These are phyloP conservation scores for Yamadazyma atmosphaerica DNA, from an alignment of 1,139 yeast genomes.

Conservation along the genomic window DNA sequence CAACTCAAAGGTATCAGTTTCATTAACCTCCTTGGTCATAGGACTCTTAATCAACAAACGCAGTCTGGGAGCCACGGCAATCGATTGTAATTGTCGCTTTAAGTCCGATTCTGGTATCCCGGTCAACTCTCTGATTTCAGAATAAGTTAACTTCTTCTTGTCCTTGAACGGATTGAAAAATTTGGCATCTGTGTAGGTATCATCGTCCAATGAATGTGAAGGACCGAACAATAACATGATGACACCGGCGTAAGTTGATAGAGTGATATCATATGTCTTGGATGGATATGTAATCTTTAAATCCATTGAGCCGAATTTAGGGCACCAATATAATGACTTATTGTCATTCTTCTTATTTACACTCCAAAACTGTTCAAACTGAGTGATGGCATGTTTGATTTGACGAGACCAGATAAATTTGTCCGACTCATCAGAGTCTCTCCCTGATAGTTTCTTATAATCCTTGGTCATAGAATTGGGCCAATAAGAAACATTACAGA, in stretches of 20 bases:
- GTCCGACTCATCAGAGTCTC: conserved; percentile 34
- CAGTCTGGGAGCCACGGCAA: conserved; percentile 82
- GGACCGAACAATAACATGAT: conserved; percentile 73
- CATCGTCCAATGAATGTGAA: conserved; percentile 6
- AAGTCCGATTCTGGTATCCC: conserved; percentile 73
- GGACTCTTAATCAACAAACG: conserved; percentile 73
- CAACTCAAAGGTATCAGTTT: conserved; percentile 63
- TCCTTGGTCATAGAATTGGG: conserved; percentile 55
- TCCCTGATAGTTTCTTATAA: conserved; percentile 49
- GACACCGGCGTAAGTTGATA: conserved; percentile 80
- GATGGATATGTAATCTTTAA: conserved; percentile 66
- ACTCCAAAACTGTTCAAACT: conserved; percentile 47
- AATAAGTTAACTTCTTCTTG: conserved; percentile 43
- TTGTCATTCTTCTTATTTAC: conserved; percentile 66
- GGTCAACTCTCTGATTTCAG: conserved; percentile 65
- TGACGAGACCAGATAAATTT: conserved; percentile 52
- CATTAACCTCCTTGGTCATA: conserved; percentile 67
- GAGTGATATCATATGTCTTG: conserved; percentile 72
- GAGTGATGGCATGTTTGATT: conserved; percentile 35
- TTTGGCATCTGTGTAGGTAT: conserved; percentile 31
- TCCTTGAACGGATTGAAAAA: conserved; percentile 50
- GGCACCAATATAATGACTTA: conserved; percentile 79
- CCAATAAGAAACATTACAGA: conserved; percentile 55
- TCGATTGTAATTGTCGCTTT: conserved; percentile 75
- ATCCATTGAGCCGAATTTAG: conserved; percentile 80